Evolutionary conservation across 2,329 filamentous ascomycete genomes (phyloP), one percentile per base, ranked within the genome.

Genomic region (Calonectria pauciramosa): DNA sequence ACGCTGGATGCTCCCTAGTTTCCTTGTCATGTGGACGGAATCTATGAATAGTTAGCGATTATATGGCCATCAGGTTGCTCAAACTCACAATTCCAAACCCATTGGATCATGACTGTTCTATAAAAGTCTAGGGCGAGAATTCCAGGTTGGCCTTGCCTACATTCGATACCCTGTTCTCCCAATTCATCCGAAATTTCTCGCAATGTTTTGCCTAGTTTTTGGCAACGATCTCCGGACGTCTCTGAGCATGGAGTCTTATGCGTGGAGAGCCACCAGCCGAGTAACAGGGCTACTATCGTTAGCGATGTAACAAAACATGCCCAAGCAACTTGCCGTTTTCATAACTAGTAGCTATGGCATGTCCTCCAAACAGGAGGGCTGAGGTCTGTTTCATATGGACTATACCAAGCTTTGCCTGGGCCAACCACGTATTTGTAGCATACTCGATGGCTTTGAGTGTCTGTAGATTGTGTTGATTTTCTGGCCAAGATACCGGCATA

Each of bases 371-470:
- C 4, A 36, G 20, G 20, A 59, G n/a, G 1, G 54, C 54, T 3
- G 54, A 36, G 4, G 54, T 59, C n/a, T 59, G 54, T 34, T 59
- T 59, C 54, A 59, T 59, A 14, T 59, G 54, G 11, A 38, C 54
- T 26, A 59, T 36, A 3, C 54, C 54, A 7, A 59, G 30, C 23
- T 59, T 59, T 16, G 32, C n/a, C 7, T 59, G 54, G 5, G 54
- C 54, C 54, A 59, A 26, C 54, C 54, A 59, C 11, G 54, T 59
- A 11, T n/a, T 59, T 36, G 54, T 20, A 23, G 54, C 32, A 38
- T 36, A 38, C 20, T 36, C 32, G 13, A 59, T 36, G 11, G 54
- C 20, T 59, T 59, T 36, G 32, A 59, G 54, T 23, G 34, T 16
- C 6, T 30, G 54, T n/a, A 11, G 54, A 14, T 36, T 14, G 20